Conservation (phyloP, 257 asterid genomes). For the Coffea eugenioides region DNA sequence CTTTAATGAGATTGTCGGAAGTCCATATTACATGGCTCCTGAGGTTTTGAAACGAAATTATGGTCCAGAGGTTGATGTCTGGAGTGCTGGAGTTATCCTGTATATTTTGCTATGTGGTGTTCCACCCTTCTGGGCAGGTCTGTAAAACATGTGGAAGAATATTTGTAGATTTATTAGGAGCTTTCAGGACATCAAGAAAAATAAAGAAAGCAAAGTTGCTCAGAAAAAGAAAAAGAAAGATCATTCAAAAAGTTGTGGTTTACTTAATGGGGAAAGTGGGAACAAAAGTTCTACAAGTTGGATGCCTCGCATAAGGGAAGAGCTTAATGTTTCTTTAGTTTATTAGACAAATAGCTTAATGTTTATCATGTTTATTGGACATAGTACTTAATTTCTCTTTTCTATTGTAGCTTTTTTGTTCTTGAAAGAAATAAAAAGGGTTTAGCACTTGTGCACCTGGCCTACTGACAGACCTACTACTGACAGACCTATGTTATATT, state of each 20-base stretch:
- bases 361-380: background rate
- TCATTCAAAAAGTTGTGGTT: background rate
- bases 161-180: background rate
- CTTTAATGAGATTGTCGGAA: conserved; percentile 64
- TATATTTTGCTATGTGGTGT: conserved; percentile 74
- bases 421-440: background rate
- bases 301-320: background rate
- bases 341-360: background rate
- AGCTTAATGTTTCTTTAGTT: too few relatives aligned
- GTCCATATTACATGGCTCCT: conserved; percentile 75
- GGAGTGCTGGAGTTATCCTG: conserved; percentile 78
- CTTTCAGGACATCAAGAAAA: background rate
- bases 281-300: background rate
- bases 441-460: background rate
- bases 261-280: background rate
- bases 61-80: conserved; percentile 68
- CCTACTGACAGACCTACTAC: background rate
- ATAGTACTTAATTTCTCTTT: background rate
- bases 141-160: conserved; percentile 3
- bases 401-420: background rate
- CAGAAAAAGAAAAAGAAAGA: background rate
- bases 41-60: conserved; percentile 71
- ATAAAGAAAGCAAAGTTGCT: too few relatives aligned
- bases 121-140: conserved; percentile 88
- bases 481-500: background rate